Base-by-base conservation (phyloP, 202 grass and related monocot species). In the Carex sylvatica region DNA sequence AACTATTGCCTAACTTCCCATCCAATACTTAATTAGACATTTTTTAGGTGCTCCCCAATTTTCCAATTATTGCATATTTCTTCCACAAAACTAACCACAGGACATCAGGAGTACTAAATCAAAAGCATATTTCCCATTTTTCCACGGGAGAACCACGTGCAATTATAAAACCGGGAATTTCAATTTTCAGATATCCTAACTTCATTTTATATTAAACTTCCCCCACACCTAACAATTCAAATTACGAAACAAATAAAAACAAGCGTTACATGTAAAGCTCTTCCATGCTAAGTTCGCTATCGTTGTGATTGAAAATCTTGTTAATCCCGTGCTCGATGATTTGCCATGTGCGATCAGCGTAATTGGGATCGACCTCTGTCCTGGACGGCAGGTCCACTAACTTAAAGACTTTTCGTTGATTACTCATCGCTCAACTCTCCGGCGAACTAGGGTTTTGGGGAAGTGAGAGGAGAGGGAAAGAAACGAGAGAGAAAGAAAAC, bases 251-350 rank as follows among this genome's bases (percentile, higher is more conserved):
- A 73, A 73, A 73, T 22, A 20, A 53, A 74, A 74, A 53, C 14
- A 9, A 74, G 13, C 2, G 5, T n/a, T 65, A 93, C 94, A 91
- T 97, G 80, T 97, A 97, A 9, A 93, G 93, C 80, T 93, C 89
- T 89, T 97, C 94, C 82, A 97, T 90, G 85, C 89, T 90, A 74
- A 97, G 94, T 58, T 89, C 94, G 56, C 91, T 93, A 49, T 91
- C 94, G 94, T 97, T 97, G 87, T 91, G 94, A 82, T 93, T 97
- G 79, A 91, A 93, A 85, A 97, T 97, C 91, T 97, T 87, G 83
- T 93, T 86, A 85, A 97, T 97, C 83, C 91, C 93, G 81, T 97
- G 89, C 87, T 97, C 93, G 74, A 97, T 76, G 56, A 97, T 70
- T 79, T 91, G 90, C 93, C 93, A 97, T 76, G 94, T 91, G 74